Conservation (phyloP, 2,329 filamentous ascomycete species). For the Aspergillus thermomutatus region DNA sequence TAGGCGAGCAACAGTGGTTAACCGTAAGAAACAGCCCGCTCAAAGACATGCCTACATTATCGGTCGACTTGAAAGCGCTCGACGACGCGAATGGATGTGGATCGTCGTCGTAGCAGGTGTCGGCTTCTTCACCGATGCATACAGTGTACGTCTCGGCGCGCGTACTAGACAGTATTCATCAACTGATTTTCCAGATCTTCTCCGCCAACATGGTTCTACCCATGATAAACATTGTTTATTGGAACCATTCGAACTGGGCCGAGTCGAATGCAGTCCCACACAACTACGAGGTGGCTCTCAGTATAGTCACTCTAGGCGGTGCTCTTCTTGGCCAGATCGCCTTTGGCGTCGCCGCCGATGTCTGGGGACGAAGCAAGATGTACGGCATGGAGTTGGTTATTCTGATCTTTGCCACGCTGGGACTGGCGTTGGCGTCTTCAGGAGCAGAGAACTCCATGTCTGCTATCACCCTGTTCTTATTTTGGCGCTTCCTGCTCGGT, state of each 20-base stretch:
- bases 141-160: slow-evolving; percentile 1
- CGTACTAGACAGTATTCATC: neutral
- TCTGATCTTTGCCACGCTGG: slow-evolving; percentile 41
- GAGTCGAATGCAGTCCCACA: neutral
- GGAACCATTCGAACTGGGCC: neutral
- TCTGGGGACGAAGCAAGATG: slow-evolving; percentile 42
- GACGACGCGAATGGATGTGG: slow-evolving; percentile 13
- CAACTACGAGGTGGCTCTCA: slow-evolving; percentile 11
- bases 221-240: slow-evolving; percentile 11
- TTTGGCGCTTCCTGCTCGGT: slow-evolving; percentile 43
- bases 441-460: slow-evolving; percentile 37
- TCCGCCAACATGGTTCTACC: slow-evolving; percentile 16
- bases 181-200: slow-evolving; percentile 11
- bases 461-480: slow-evolving; percentile 37
- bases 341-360: slow-evolving; percentile 36
- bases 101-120: slow-evolving; percentile 11
- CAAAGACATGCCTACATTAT: slow-evolving; percentile 13
- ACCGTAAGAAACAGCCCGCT: neutral
- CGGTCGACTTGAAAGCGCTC: slow-evolving; percentile 9
- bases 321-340: slow-evolving; percentile 28
- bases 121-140: slow-evolving; percentile 14
- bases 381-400: slow-evolving; percentile 46
- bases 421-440: slow-evolving; percentile 38
- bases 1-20: neutral
- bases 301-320: slow-evolving; percentile 21